Evolutionary conservation across 2,329 filamentous ascomycete genomes (phyloP), one percentile per base, ranked within the genome.

Genomic region (Trichoderma endophyticum): DNA sequence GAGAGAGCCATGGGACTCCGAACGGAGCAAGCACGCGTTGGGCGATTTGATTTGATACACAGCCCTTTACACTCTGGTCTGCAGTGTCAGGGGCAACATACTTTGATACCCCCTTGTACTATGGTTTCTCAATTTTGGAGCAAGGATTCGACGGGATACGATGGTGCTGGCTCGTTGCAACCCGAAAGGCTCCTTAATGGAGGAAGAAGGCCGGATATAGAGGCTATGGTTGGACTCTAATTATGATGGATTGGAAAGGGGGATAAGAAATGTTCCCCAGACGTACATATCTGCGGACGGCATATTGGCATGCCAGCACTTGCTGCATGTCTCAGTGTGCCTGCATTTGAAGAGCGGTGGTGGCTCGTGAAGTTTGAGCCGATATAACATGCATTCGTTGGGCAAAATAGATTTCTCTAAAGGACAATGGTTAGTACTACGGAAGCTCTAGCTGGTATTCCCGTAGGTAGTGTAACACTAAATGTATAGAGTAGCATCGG

Each of bases 91-190:
- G 7, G 57, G 18, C 30, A 34, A 60, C 30, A 34, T 14, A 12
- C 57, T 60, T 34, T 60, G 71, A 73, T 73, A 71, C 71, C 71
- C 66, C 28, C 30, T 28, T 71, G 48, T 56, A 59, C 54, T 26
- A 34, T 36, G 60, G 36, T 54, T 51, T 65, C 26, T 36, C 36
- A 64, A 43, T 39, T n/a, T 39, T 28, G 21, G n/a, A 39, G 48
- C 34, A 62, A 56, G 21, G 51, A 39, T 56, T 72, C 24, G 48
- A 51, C 28, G 59, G 39, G 39, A 61, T 2, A 70, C 9, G 57
- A 21, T 24, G 9, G n/a, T 4, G n/a, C 57, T 24, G 28, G 28
- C 57, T 21, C 4, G 26, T 12, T 51, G 28, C 56, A 26, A 7
- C 56, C 26, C 28, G 14, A 12, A 30, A 34, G 39, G n/a, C 34